These are phyloP conservation scores for Aspergillus asperescens DNA, from an alignment of 495 filamentous ascomycete species.

Conservation along the genomic window DNA sequence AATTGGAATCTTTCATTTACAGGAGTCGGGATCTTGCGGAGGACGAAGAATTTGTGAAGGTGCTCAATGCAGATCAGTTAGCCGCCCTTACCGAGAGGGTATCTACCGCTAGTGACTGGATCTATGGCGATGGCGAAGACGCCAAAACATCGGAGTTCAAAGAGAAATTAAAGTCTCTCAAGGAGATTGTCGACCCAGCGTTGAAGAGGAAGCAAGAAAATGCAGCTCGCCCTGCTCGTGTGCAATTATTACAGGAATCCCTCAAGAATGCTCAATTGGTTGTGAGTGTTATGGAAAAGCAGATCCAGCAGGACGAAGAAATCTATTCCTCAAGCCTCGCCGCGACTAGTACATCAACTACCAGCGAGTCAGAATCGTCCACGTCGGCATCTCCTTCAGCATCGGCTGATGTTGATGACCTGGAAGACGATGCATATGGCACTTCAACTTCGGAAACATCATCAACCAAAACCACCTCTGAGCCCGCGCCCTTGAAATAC, in stretches of 20 bases:
- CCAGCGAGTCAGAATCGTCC: constrained; percentile 18
- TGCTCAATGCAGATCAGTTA: constrained; percentile 60
- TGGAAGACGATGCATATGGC: constrained; percentile 42
- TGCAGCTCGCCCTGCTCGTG: constrained; percentile 56
- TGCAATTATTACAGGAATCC: constrained; percentile 58
- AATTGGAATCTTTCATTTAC: constrained; percentile 92
- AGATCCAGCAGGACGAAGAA: constrained; percentile 40
- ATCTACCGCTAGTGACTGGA: constrained; percentile 73
- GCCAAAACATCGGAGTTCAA: constrained; percentile 67
- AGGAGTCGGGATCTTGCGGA: constrained; percentile 74
- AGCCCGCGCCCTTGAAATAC: constrained; percentile 28
- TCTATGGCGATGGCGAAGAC: constrained; percentile 77
- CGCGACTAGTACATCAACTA: constrained; percentile 23
- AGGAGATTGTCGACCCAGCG: constrained; percentile 64
- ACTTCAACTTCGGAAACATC: constrained; percentile 29
- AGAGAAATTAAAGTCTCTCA: constrained; percentile 63
- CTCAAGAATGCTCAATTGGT: constrained; percentile 53
- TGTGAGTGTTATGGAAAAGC: constrained; percentile 36
- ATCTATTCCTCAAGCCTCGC: constrained; percentile 34
- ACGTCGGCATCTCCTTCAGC: constrained; percentile 18
- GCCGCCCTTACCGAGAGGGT: constrained; percentile 56
- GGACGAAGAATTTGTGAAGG: constrained; percentile 64
- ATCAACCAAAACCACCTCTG: constrained; percentile 31
- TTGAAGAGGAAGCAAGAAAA: constrained; percentile 63
- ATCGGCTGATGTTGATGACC: constrained; percentile 27